Base-by-base conservation (phyloP, 345 rosid genomes). In the Cochlearia excelsa region DNA sequence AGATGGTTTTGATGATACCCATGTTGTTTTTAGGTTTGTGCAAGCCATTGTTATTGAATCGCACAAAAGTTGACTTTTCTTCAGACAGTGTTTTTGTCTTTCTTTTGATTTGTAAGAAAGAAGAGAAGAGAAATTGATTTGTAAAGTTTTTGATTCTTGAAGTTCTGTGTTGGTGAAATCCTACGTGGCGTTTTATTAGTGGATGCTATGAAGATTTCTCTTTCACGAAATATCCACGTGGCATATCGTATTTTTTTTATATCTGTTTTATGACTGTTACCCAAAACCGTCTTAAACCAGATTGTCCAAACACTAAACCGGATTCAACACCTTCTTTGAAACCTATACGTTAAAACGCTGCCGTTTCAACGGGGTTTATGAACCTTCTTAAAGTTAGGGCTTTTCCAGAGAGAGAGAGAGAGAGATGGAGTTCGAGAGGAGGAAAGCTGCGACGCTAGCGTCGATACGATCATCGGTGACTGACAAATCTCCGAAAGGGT, bases 401-500 rank as follows among this genome's bases (percentile, higher is more conserved):
- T 66, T 66, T 62, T 46, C 7, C n/a, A 31, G 3, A 33, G 8
- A 1, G 31, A 31, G 27, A 65, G 27, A 65, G n/a, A 44, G 11
- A 9, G 0, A 87, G 23, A 87, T 87, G 98, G 93, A 83, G 10
- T 91, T 91, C 54, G 84, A 77, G 65, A 84, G 68, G 81, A 81
- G 95, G 62, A 91, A 91, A 74, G 83, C 88, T 6, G 79, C 88
- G 23, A 73, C 81, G 26, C 46, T 91, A 46, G 77, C 87, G 16
- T 74, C 80, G 11, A 70, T 91, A 42, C 69, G 66, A 5, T 81
- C 85, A 1, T 65, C 84, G 9, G 80, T 60, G 40, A 59, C 80
- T 1, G 96, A 91, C 49, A 91, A 83, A 57, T 91, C 96, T 9
- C 95, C 95, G 0, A 88, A 91, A 68, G 96, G 96, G 33, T 59